Evolutionary conservation across 768 basidiomycete genomes (phyloP).

Genomic region (Phlebiopsis flavidoalba): DNA sequence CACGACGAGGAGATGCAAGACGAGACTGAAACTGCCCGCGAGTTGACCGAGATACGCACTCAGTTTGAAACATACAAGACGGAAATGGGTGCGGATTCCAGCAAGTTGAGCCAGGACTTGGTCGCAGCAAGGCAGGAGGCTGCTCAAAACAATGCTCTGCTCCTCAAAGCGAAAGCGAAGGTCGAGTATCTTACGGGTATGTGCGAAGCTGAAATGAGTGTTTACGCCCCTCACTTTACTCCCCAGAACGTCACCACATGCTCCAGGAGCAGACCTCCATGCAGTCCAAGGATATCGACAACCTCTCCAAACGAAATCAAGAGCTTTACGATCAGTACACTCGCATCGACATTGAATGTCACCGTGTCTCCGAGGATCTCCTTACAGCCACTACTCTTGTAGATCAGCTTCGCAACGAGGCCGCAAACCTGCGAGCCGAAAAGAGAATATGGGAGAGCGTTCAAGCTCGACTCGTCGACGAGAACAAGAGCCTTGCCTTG

Average conservation of each 20-base stretch:
- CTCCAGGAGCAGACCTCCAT: conserved; percentile 62
- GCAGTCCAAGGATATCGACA: conserved; percentile 61
- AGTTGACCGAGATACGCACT: conserved; percentile 67
- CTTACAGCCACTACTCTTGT: conserved; percentile 51
- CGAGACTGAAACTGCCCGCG: conserved; percentile 41
- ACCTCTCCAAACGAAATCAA: conserved; percentile 61
- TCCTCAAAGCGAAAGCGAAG: conserved; percentile 84
- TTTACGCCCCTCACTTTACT: not conserved
- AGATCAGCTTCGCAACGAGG: conserved; percentile 81
- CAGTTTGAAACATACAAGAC: conserved; percentile 78
- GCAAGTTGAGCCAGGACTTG: conserved; percentile 67
- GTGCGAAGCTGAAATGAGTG: conserved; percentile 18
- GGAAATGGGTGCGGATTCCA: conserved; percentile 79
- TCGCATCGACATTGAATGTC: conserved; percentile 70
- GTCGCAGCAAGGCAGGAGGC: conserved; percentile 60
- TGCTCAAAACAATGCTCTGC: conserved; percentile 53
- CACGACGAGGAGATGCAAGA: conserved; percentile 7
- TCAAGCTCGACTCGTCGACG: conserved; percentile 76
- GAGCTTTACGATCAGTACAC: conserved; percentile 71
- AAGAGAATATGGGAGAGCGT: conserved; percentile 91
- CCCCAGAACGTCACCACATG: conserved; percentile 63
- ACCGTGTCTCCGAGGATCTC: conserved; percentile 64
- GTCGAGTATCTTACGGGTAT: conserved; percentile 72
- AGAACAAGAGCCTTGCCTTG: conserved; percentile 73
- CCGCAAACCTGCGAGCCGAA: conserved; percentile 85